A percentile compares a stretch with the other conserved stretches of the same genome.
Evolutionary conservation across 2,329 filamentous ascomycete genomes (phyloP).

Genomic region (Arthrocladium fulminans): DNA sequence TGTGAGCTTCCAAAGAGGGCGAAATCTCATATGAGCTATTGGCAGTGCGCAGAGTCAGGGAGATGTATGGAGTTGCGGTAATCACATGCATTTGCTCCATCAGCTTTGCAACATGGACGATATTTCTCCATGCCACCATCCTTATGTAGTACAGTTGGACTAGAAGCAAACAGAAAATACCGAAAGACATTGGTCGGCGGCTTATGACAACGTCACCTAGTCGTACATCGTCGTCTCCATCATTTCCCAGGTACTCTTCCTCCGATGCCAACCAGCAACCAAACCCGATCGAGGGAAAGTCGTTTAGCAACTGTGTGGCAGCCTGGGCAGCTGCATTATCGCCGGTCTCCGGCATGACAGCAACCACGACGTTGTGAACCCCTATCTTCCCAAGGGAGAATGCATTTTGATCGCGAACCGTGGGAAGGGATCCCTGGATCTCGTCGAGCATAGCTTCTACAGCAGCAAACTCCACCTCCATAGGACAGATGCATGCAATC

Average conservation of each 20-base stretch:
- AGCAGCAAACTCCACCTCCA: conserved; percentile 16
- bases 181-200: too few species aligned
- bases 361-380: conserved; percentile 17
- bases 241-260: conserved; percentile 22
- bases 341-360: conserved; percentile 12
- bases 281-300: conserved; percentile 17
- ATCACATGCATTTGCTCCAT: too few species aligned
- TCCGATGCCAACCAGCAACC: conserved; percentile 25
- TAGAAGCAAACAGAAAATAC: too few species aligned
- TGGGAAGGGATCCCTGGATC: conserved; percentile 5
- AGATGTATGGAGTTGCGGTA: too few species aligned
- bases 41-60: too few species aligned
- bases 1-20: too few species aligned
- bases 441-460: conserved; percentile 17
- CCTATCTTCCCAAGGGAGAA: conserved; percentile 15
- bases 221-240: conserved; percentile 15
- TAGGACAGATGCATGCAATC: too few species aligned
- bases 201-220: conserved; percentile 25
- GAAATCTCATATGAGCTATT: too few species aligned
- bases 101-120: too few species aligned
- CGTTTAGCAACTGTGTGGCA: conserved; percentile 13
- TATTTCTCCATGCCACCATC: too few species aligned
- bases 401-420: conserved; percentile 9
- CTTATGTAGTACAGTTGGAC: too few species aligned
- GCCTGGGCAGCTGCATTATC: conserved; percentile 12